Percentiles rank a stretch among this genome's conserved stretches.
phyloP scores from a whole-genome alignment of 768 basidiomycete species.

The Boletus rufocinnamomeus region DNA sequence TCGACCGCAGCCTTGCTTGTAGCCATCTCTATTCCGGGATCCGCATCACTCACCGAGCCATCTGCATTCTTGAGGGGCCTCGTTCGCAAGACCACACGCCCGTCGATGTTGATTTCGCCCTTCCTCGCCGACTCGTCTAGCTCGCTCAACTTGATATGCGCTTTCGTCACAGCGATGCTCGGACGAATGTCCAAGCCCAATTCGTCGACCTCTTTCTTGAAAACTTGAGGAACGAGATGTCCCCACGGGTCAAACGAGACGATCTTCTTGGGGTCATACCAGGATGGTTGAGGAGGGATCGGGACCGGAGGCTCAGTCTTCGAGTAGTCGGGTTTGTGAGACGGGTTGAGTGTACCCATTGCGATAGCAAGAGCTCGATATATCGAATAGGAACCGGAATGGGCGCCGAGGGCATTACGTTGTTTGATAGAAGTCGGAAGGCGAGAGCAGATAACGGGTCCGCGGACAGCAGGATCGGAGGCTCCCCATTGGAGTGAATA shows the following conservation, averaged over 20 bases:
- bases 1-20: slow-evolving; percentile 95
- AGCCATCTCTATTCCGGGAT: slow-evolving; percentile 83
- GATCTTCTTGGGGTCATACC: slow-evolving; percentile 78
- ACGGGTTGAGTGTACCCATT: slow-evolving; percentile 76
- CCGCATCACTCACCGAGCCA: slow-evolving; percentile 53
- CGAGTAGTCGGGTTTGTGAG: slow-evolving; percentile 80
- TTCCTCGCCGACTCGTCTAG: slow-evolving; percentile 77
- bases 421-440: slow-evolving; percentile 82
- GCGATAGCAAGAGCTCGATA: slow-evolving; percentile 93
- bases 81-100: slow-evolving; percentile 76
- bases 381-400: slow-evolving; percentile 92
- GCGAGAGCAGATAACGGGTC: slow-evolving; percentile 88
- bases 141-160: slow-evolving; percentile 94
- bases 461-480: slow-evolving; percentile 59
- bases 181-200: slow-evolving; percentile 83
- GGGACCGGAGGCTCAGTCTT: slow-evolving; percentile 83
- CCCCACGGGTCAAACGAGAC: slow-evolving; percentile 95
- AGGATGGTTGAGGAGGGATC: slow-evolving; percentile 74
- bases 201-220: slow-evolving; percentile 58
- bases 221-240: slow-evolving; percentile 78
- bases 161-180: slow-evolving; percentile 89
- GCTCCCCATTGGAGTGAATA: slow-evolving; percentile 84
- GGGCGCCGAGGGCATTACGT: slow-evolving; percentile 93
- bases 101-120: slow-evolving; percentile 77
- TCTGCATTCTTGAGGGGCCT: slow-evolving; percentile 63